Evolutionary conservation across 2,329 filamentous ascomycete genomes (phyloP), one percentile per base, ranked within the genome.

Genomic region (Nigrospora osmanthi): DNA sequence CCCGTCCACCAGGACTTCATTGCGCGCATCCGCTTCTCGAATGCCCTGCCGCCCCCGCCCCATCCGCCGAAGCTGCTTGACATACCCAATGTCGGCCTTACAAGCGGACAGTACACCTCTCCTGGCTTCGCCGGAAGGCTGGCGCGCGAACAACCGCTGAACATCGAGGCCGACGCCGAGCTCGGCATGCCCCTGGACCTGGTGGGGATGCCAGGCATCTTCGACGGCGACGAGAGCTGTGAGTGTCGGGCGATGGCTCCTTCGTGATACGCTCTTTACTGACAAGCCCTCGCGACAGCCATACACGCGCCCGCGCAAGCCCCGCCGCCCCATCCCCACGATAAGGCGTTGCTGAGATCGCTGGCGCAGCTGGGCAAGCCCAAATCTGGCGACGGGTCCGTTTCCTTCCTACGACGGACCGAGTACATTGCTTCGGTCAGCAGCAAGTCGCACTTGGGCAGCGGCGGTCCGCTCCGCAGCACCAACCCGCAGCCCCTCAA

Each of bases 161-260:
- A 96, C 61, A 93, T 98, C 49, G 93, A 98, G 67, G 89, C 89
- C 30, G 93, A 98, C 78, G 93, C 90, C 10, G 93, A 98, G 71
- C 78, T 97, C 55, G 93, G 93, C 47, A 97, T 98, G 93, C 89
- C 90, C 48, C 81, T 98, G 61, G 91, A 97, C 63, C 70, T 98
- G 54, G 86, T 97, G 47, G 93, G 93, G 58, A 88, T 97, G 70
- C 91, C 91, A 7, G 89, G 90, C 30, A 83, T 97, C 46, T 96
- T 97, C 59, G 84, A 97, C 58, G 91, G 90, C 47, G 89, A 97
- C 63, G 91, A 97, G 72, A 85, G 85, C 68, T 89, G 90, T 96
- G 75, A 63, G 75, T 69, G 46, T 35, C 38, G 43, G n/a, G 30
- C 42, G 32, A 36, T 49, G 51, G 35, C 55, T 54, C 47, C 43